Evolutionary conservation across 1,284 basidiomycete genomes (phyloP), one percentile per base, ranked within the genome.

Genomic region (Mycena citricolor): DNA sequence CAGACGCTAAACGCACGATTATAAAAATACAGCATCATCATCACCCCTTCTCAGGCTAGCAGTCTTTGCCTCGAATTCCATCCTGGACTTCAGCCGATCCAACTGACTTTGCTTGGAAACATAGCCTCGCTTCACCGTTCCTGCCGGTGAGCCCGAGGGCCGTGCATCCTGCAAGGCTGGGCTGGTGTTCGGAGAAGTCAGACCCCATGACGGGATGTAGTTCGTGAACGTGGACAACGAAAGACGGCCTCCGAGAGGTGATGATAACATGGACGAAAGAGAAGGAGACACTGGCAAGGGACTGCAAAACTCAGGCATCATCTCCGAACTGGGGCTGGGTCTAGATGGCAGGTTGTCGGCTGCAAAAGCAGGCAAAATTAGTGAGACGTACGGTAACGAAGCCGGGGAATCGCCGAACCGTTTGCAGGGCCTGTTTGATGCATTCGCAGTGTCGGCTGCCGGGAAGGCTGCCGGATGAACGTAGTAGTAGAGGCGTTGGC

Each of bases 61-160:
- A 53, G 63, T 34, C 42, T 47, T 39, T 8, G 26, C 57, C 57
- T 71, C 69, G 52, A 61, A 43, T 26, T 49, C 68, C 59, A 86
- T 63, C 51, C 77, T 73, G 31, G 61, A 55, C 58, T 68, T 71
- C 54, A 87, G 63, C 61, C 74, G 79, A 56, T 76, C 73, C 55
- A 87, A 61, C 59, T 88, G 84, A 53, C 66, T 74, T 55, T 81
- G 73, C 57, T 75, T 81, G 16, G 80, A 71, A 36, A 84, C 77
- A 57, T 69, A 83, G 34, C 61, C 63, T 37, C 67, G 53, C 44
- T 53, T 54, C 34, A 37, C 35, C 25, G 50, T 48, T 28, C 46
- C 42, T 11, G 46, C 43, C 51, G 46, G 44, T 17, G 51, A 6
- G 40, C 25, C 43, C 10, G 32, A 21, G 17, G 30, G 25, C 30